phyloP scores from a whole-genome alignment of 768 basidiomycete species.

The Cyclocybe cylindracea region DNA sequence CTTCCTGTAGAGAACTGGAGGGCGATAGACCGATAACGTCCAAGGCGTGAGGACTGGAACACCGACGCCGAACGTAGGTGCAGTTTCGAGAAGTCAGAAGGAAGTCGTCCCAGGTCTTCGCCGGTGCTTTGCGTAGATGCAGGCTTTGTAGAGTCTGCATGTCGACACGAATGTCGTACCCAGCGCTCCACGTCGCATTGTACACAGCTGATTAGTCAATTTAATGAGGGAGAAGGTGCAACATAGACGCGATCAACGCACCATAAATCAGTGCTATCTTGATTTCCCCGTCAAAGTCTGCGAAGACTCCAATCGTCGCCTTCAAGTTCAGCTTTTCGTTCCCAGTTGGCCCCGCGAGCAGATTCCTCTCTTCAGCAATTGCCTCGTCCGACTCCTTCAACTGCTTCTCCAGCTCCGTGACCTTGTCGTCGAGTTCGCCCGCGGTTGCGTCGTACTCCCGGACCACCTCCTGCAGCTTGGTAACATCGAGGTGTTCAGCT shows the following conservation, averaged over 20 bases:
- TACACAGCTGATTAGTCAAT: slow-evolving; percentile 29
- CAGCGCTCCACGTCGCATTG: slow-evolving; percentile 37
- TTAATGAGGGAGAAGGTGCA: background rate
- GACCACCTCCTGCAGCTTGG: slow-evolving; percentile 15
- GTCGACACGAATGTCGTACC: slow-evolving; percentile 44
- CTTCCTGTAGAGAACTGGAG: no score
- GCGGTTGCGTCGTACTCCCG: slow-evolving; percentile 13
- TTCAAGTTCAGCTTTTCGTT: slow-evolving; percentile 29
- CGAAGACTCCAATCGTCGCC: slow-evolving; percentile 36
- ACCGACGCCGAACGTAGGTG: background rate
- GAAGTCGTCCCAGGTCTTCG: slow-evolving; percentile 16
- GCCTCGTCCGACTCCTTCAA: slow-evolving; percentile 22
- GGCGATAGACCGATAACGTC: no score
- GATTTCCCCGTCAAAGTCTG: slow-evolving; percentile 34
- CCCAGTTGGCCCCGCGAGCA: slow-evolving; percentile 12
- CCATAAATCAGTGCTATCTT: slow-evolving; percentile 42
- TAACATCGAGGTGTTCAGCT: slow-evolving; percentile 10
- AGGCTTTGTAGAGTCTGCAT: slow-evolving; percentile 9
- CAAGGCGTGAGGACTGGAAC: no score
- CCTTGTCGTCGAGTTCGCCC: slow-evolving; percentile 18
- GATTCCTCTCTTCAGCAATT: slow-evolving; percentile 22
- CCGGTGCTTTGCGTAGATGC: slow-evolving; percentile 8
- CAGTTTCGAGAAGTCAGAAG: background rate
- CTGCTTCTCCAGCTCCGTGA: slow-evolving; percentile 23
- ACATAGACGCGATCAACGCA: slow-evolving; percentile 10